A percentile compares a stretch with the other conserved stretches of the same genome.
Evolutionary conservation across 495 filamentous ascomycete species (phyloP).

Genomic region (Rhizodiscina lignyota): DNA sequence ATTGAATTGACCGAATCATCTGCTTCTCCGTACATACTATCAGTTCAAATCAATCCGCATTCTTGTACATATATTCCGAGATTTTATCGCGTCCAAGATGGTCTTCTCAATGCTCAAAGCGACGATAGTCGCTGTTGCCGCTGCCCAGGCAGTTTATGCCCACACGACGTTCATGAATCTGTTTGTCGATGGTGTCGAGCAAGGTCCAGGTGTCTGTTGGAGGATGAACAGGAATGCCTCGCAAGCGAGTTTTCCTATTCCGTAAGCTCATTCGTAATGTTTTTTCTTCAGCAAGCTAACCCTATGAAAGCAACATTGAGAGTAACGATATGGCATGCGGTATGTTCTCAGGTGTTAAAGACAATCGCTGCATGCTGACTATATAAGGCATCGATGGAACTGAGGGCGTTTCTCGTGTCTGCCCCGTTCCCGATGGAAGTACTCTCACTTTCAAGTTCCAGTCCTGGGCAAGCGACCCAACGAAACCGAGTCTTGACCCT

Average conservation of each 20-base stretch:
- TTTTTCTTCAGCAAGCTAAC: too few relatives aligned
- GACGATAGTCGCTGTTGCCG: slow-evolving; percentile 11
- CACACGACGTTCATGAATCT: slow-evolving; percentile 56
- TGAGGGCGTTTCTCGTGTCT: slow-evolving; percentile 39
- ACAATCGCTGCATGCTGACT: slow-evolving; percentile 3
- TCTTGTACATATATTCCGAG: too few relatives aligned
- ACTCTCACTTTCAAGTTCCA: slow-evolving; percentile 48
- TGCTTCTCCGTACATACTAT: too few relatives aligned
- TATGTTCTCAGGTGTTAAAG: slow-evolving; percentile 17
- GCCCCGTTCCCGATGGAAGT: slow-evolving; percentile 32
- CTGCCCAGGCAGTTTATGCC: slow-evolving; percentile 20
- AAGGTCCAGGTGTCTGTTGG: slow-evolving; percentile 54
- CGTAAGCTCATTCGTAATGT: too few relatives aligned
- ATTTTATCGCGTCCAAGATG: too few relatives aligned
- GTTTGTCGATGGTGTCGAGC: slow-evolving; percentile 39
- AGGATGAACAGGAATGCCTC: slow-evolving; percentile 39
- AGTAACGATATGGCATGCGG: slow-evolving; percentile 57
- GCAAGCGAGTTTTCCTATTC: slow-evolving; percentile 36
- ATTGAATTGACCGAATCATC: too few relatives aligned
- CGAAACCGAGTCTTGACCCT: slow-evolving; percentile 37
- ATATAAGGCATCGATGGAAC: slow-evolving; percentile 37
- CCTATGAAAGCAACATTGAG: slow-evolving; percentile 26
- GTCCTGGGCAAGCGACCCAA: slow-evolving; percentile 35
- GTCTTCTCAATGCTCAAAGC: too few relatives aligned
- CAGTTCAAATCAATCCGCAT: too few relatives aligned